Base-by-base conservation (phyloP, 1,139 yeast species). In the Diutina neorugosa region DNA sequence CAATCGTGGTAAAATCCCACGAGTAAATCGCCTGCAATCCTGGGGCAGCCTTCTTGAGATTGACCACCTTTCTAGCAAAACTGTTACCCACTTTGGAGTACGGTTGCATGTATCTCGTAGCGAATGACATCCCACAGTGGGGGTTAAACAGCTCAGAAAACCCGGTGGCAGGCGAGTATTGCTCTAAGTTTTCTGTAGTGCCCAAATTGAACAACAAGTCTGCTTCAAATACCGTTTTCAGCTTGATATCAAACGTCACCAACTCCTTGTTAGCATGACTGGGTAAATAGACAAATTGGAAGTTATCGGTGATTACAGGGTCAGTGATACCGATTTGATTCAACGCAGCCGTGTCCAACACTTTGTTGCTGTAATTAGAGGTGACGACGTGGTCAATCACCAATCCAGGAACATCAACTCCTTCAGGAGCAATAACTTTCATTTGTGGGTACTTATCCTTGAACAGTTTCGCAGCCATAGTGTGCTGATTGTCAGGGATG, bases 231-330 rank as follows among this genome's bases (percentile, higher is more conserved):
- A 83, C 61, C 0, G 78, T 69, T 59, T 73, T 73, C 21, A 80
- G 67, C 14, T 63, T 62, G 53, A 69, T 69, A 60, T 80, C 80
- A 61, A 63, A 78, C 58, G 78, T 60, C 4, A 80, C 75, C 54
- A 84, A 63, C 61, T 84, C 89, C 60, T 76, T 74, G 63, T 82
- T 82, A 34, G 58, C 63, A 60, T 79, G 84, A 3, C 67, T 64
- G 11, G 85, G 83, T 51, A 82, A 62, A 61, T 73, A 82, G 14
- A 80, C 76, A 57, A 82, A 77, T 60, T 80, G 77, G 55, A 82
- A 76, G 55, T 73, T 76, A 23, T 67, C 60, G 46, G 67, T 60
- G 51, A 70, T 66, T 2, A 62, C 59, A 3, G 61, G 56, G 52
- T 65, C 70, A 9, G 60, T 53, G 19, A 70, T 60, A 4, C 72